These are phyloP conservation scores for Moniliella sp. DNA, from an alignment of 1,284 basidiomycete genomes.

Conservation along the genomic window DNA sequence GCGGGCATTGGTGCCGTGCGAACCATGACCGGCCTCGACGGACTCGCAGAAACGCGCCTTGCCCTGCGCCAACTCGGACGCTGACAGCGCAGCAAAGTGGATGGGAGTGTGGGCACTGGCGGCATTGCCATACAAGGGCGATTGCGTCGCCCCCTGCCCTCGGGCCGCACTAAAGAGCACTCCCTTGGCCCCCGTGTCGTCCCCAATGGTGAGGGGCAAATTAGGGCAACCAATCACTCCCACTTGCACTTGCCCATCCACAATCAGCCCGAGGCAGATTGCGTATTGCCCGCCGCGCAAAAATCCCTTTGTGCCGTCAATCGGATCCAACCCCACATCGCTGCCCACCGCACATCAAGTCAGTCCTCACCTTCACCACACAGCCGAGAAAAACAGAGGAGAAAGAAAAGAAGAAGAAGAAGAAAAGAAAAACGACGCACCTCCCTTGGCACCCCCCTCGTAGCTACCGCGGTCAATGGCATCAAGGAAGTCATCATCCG, in stretches of 20 bases:
- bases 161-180: slow-evolving; percentile 23
- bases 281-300: slow-evolving; percentile 93
- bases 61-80: slow-evolving; percentile 19
- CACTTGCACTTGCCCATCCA: slow-evolving; percentile 49
- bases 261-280: slow-evolving; percentile 73
- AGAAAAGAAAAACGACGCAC: too few relatives aligned
- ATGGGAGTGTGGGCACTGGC: slow-evolving; percentile 10
- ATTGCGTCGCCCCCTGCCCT: slow-evolving; percentile 23
- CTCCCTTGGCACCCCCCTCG: slow-evolving; percentile 52
- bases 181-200: too few relatives aligned
- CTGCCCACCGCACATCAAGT: too few relatives aligned
- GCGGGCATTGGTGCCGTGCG: slow-evolving; percentile 55
- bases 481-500: slow-evolving; percentile 44
- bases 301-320: slow-evolving; percentile 90
- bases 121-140: background rate
- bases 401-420: too few relatives aligned
- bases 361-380: too few relatives aligned
- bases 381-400: too few relatives aligned
- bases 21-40: slow-evolving; percentile 75
- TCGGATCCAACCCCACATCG: slow-evolving; percentile 72
- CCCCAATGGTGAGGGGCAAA: slow-evolving; percentile 41
- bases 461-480: slow-evolving; percentile 69
- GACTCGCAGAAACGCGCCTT: slow-evolving; percentile 69
- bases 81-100: slow-evolving; percentile 19
- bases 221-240: slow-evolving; percentile 92